phyloP scores from a whole-genome alignment of 345 rosid species.

The Moricandia arvensis region DNA sequence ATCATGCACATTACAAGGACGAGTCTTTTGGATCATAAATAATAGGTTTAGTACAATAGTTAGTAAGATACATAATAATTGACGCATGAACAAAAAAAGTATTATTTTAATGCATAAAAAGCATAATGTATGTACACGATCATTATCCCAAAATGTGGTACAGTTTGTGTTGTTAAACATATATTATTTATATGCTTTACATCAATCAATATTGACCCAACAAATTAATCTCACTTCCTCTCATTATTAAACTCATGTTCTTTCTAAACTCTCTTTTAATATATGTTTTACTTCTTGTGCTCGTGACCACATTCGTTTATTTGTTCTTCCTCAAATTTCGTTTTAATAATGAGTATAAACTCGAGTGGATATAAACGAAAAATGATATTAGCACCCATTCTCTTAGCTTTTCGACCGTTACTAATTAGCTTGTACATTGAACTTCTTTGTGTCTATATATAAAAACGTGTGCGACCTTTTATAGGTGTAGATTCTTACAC shows the following conservation, averaged over 20 bases:
- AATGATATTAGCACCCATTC: background rate
- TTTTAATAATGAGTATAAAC: background rate
- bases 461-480: background rate
- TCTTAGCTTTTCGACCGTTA: background rate
- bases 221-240: conserved; percentile 12
- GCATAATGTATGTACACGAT: background rate
- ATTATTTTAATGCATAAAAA: background rate
- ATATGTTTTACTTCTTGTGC: background rate
- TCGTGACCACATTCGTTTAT: conserved; percentile 13
- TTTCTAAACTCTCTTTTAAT: background rate
- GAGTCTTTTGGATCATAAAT: conserved; percentile 1
- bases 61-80: background rate
- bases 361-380: background rate
- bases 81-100: background rate
- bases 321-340: background rate
- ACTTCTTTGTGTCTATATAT: background rate
- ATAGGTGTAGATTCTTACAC: background rate
- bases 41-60: background rate
- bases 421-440: background rate
- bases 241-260: conserved; percentile 13
- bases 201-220: conserved; percentile 15
- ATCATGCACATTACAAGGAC: background rate
- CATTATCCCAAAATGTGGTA: conserved; percentile 18
- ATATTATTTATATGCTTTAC: background rate
- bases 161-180: conserved; percentile 12